Percentiles rank a stretch among this genome's conserved stretches.
phyloP scores from a whole-genome alignment of 768 basidiomycete genomes.

The Leccinum disarticulatum region DNA sequence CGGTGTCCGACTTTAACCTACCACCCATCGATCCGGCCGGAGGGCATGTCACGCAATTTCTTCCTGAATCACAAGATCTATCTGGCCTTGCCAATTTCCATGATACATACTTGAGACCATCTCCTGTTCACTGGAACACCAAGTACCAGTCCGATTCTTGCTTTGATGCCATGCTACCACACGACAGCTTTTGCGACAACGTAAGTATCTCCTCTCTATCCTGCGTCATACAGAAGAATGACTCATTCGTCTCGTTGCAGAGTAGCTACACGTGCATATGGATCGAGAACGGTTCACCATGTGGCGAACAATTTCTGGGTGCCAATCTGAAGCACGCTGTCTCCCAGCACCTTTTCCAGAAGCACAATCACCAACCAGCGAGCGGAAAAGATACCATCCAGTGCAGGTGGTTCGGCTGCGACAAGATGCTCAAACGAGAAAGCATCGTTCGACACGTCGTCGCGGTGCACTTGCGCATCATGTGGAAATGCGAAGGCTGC shows the following conservation, averaged over 20 bases:
- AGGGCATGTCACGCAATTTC: not conserved
- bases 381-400: conserved; percentile 2
- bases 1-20: too few relatives aligned
- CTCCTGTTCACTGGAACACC: not conserved
- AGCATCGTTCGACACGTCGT: conserved; percentile 27
- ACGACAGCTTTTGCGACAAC: too few relatives aligned
- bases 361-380: conserved; percentile 7
- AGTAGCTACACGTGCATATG: conserved; percentile 8
- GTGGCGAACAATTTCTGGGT: not conserved
- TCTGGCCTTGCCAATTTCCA: not conserved
- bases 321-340: conserved; percentile 16
- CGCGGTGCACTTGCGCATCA: conserved; percentile 20
- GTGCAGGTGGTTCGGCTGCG: conserved; percentile 24
- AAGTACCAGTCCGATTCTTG: not conserved
- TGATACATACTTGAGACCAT: not conserved
- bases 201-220: too few relatives aligned
- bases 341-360: conserved; percentile 7
- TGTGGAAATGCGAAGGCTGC: conserved; percentile 14
- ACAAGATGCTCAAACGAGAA: conserved; percentile 24
- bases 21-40: not conserved
- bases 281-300: conserved; percentile 7
- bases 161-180: not conserved
- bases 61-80: not conserved
- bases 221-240: not conserved
- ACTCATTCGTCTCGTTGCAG: not conserved